A percentile compares a stretch with the other conserved stretches of the same genome.
Conservation (phyloP, 306 rosid species). For the Vigna nakashimae region DNA sequence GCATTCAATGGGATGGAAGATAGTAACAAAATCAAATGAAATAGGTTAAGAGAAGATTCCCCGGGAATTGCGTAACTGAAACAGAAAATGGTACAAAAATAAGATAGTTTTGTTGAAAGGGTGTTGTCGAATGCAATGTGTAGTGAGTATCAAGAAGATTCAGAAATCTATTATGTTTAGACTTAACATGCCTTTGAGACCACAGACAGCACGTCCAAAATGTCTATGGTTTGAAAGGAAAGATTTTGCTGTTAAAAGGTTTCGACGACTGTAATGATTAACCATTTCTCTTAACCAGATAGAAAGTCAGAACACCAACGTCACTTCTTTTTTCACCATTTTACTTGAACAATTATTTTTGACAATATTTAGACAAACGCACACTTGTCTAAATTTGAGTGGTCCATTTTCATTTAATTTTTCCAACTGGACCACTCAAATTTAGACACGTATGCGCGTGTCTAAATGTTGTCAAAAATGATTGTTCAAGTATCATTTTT, state of each 20-base stretch:
- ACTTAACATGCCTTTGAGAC: constrained; percentile 24
- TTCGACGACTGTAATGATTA: constrained; percentile 5
- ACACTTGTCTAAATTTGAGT: no score
- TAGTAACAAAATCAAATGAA: neutral
- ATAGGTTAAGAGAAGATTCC: neutral
- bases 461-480: no score
- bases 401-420: no score
- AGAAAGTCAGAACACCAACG: constrained; percentile 12
- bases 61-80: constrained; percentile 15
- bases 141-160: constrained; percentile 3
- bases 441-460: no score
- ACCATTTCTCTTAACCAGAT: neutral
- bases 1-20: no score
- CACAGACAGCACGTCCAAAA: constrained; percentile 28
- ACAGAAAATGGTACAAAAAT: neutral
- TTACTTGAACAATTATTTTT: no score
- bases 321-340: no score
- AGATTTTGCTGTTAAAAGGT: neutral
- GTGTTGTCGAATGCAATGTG: neutral
- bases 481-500: no score
- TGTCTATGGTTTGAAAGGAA: neutral
- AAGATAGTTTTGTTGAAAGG: no score
- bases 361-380: no score
- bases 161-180: neutral
- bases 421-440: no score